Conservation (phyloP, 768 basidiomycete species). For the Candolleomyces eurysporus region DNA sequence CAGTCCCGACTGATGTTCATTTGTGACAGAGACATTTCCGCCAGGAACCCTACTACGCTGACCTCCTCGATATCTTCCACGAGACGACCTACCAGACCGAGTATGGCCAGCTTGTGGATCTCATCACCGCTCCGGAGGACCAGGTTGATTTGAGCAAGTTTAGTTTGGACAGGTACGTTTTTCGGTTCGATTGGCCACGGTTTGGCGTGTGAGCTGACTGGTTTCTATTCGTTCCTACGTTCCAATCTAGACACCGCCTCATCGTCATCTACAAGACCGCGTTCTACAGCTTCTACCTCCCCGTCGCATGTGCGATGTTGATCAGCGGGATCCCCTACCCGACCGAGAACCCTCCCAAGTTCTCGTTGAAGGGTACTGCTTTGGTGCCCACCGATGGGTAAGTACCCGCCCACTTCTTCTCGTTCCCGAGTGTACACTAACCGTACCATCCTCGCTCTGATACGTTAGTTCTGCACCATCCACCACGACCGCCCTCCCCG, state of each 20-base stretch:
- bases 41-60: conserved; percentile 75
- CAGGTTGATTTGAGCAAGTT: conserved; percentile 84
- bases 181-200: neutral
- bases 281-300: conserved; percentile 98
- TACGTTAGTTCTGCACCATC: conserved; percentile 31
- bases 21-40: conserved; percentile 58
- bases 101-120: conserved; percentile 93
- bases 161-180: conserved; percentile 71
- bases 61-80: conserved; percentile 89
- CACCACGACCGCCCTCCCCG: conserved; percentile 12
- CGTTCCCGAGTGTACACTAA: neutral
- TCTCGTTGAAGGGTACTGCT: neutral
- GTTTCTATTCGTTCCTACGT: neutral
- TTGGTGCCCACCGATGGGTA: conserved; percentile 16
- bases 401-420: neutral
- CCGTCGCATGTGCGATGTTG: conserved; percentile 92
- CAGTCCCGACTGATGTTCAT: too few relatives aligned
- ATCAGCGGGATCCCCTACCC: conserved; percentile 56
- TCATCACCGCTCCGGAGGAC: conserved; percentile 94
- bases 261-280: conserved; percentile 98
- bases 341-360: neutral
- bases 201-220: neutral
- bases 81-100: conserved; percentile 91
- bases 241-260: conserved; percentile 64
- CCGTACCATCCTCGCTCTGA: too few relatives aligned